Base-by-base conservation (phyloP, 2,329 filamentous ascomycete species). In the Penicillium sp. region DNA sequence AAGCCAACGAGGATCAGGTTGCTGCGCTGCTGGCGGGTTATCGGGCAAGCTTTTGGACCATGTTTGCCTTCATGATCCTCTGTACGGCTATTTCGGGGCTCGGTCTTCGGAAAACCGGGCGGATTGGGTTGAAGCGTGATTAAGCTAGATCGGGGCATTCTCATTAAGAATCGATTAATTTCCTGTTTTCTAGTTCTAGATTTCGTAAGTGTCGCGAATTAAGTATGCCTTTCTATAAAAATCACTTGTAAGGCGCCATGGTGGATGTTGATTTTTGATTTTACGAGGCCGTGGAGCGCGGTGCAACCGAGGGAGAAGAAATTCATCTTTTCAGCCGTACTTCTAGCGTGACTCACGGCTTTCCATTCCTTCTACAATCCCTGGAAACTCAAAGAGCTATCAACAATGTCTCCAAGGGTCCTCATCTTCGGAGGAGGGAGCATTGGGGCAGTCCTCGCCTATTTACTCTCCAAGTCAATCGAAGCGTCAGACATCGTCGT, bases 1-100 rank as follows among this genome's bases (percentile, higher is more conserved):
- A 53, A n/a, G 12, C 19, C 10, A 37, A n/a, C 37, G 60, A 61
- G 26, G 19, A 45, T 17, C 40, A 62, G n/a, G 53, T 59, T 6
- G 24, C 56, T 10, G 50, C 60, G 4, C 13, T 42, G 10, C 12
- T 56, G 28, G 53, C 50, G 15, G 59, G 59, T 10, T 61, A 61
- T 33, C 59, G 59, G 9, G 59, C 55, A 7, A 56, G 47, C 22
- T 61, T 53, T 49, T 61, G 59, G 59, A 58, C 59, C 15, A 58
- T 61, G 22, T 61, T 58, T 33, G 59, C 55, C 17, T 53, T 51
- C 13, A 61, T 61, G 59, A 30, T 58, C n/a, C 30, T 49, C 22
- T 56, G 54, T n/a, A 56, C 42, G 1, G 54, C 54, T 5, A 57
- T 57, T 38, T 57, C 54, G 15, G 54, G 42, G 4, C 54, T 57